Evolutionary conservation across 176 grass and related monocot genomes (phyloP), one percentile per base, ranked within the genome.

Genomic region (Typha latifolia): DNA sequence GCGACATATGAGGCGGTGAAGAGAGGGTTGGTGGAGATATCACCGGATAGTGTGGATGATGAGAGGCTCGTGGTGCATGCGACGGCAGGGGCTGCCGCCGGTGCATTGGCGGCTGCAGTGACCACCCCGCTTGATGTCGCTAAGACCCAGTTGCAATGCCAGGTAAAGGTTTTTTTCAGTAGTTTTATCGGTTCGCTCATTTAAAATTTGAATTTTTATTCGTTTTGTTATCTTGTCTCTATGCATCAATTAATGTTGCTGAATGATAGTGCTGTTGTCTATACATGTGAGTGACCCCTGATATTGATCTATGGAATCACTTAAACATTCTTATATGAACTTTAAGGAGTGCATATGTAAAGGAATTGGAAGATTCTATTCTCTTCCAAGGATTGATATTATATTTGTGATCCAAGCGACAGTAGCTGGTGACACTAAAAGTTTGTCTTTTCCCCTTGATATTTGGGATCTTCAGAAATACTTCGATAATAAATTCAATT

Each of bases 121-220:
- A 96, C 91, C 57, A 90, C 87, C 0, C 91, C 91, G 1, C 76
- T 96, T 8, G 91, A 96, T 27, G 91, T 96, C 65, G 81, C 82
- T 69, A 96, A 96, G 79, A 96, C 91, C 19, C 91, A 90, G 73
- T 77, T 96, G 51, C 91, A 96, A 84, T 96, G 91, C 61, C 91
- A 96, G 91, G 91, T 96, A 59, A 76, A 69, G 68, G 69, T 82
- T 72, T 81, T 82, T 72, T 81, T 71, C 18, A 62, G 1, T 20
- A 21, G 9, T 66, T 63, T 59, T 19, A 59, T 59, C 9, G 8
- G 8, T 43, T 43, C 37, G 9, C 37, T 9, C 8, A 43, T 57
- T 9, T 22, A 59, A 59, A 59, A 11, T n/a, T 21, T 59, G 53
- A 18, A 10, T 59, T 59, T 22, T 18, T 59, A 59, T 21, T 59